Conservation (phyloP, 176 grass and related monocot species). For the Triticum monococcum region DNA sequence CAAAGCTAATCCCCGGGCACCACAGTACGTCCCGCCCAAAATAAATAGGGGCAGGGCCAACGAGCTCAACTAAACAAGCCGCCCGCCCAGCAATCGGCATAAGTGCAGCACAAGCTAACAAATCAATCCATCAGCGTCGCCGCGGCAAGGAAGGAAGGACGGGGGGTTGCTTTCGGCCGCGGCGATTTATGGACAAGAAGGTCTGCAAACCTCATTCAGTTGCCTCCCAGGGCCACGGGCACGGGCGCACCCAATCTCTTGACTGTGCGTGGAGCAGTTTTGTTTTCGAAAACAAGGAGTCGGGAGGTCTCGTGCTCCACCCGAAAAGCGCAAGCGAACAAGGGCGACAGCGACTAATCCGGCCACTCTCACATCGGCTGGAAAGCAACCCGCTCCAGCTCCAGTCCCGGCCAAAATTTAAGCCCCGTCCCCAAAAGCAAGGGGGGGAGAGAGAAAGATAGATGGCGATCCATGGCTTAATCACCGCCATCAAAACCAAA, state of each 20-base stretch:
- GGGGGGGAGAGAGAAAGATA: not conserved
- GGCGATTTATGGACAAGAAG: not conserved
- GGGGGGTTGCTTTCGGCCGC: too few species aligned
- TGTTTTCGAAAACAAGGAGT: not conserved
- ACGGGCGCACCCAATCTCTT: not conserved
- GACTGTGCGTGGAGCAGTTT: not conserved
- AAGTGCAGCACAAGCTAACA: not conserved
- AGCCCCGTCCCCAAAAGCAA: not conserved
- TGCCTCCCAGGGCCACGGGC: not conserved
- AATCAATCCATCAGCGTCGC: not conserved
- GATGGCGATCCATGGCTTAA: not conserved
- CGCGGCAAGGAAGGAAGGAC: not conserved
- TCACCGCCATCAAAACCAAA: not conserved
- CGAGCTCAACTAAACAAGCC: not conserved
- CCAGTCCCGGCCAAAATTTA: not conserved
- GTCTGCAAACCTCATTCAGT: not conserved
- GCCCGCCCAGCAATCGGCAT: not conserved
- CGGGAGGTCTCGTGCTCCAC: conserved; percentile 28
- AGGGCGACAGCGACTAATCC: conserved; percentile 12
- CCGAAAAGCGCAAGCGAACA: conserved; percentile 24
- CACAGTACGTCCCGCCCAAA: not conserved
- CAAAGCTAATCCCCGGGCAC: conserved; percentile 24
- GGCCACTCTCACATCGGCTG: not conserved
- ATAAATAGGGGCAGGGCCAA: not conserved
- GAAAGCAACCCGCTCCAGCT: not conserved